Evolutionary conservation across 2,329 filamentous ascomycete species (phyloP), one percentile per base, ranked within the genome.

Genomic region (Lasiodiplodia citricola): DNA sequence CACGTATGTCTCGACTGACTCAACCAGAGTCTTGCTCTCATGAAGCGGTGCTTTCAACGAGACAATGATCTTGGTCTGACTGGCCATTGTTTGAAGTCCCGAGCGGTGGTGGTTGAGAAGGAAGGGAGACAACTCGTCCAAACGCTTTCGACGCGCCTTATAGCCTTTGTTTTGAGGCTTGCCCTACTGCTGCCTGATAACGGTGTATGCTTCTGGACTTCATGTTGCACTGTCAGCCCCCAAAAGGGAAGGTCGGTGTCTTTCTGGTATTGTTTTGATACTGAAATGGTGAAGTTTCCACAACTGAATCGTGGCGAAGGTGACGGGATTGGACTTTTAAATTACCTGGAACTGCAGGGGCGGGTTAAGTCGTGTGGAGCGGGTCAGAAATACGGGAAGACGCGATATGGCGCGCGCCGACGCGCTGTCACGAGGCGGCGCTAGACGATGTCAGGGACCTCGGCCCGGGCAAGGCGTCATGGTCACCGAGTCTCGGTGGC

Each of bases 61-160:
- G 1, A 94, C 85, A 7, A 90, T 78, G 35, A 83, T 79, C 18
- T 81, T 79, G 38, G 92, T 83, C 70, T 88, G 80, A 18, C 85
- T 87, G 3, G 86, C 83, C 66, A 67, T 58, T 3, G 18, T 21
- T n/a, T 18, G 16, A 5, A 31, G 50, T 13, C 11, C 8, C 1
- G n/a, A 31, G 6, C 16, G 16, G 3, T 21, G 23, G 25, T 8
- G 10, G 11, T 4, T 18, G 25, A 38, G 4, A n/a, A 28, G 11
- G 28, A 35, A 7, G 2, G 31, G 41, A n/a, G 51, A 18, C 31
- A 10, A 35, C 31, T 35, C 31, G 8, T 35, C n/a, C 7, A 4
- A 23, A 57, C 35, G 28, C 2, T 31, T 55, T 6, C 37, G 25
- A 8, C 13, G 37, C 25, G 56, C 44, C 23, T 31, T 18, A 2